These are phyloP conservation scores for Nepenthes alata DNA, from an alignment of 179 eudicot genomes.

Conservation along the genomic window DNA sequence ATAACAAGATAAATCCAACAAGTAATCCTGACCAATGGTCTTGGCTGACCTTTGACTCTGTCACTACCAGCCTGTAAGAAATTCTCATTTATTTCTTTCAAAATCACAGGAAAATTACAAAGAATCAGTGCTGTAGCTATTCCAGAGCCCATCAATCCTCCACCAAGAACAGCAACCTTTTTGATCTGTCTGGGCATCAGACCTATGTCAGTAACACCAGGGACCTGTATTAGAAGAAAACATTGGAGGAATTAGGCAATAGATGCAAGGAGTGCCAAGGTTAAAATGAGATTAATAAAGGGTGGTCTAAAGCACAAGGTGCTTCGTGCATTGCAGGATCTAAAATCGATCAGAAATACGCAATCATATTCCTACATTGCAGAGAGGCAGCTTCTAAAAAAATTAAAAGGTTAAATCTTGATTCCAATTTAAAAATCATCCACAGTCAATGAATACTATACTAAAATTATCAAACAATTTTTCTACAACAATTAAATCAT, in stretches of 20 bases:
- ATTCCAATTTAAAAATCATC: too few relatives aligned
- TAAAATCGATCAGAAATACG: too few relatives aligned
- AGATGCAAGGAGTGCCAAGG: background rate
- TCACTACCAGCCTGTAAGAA: slow-evolving; percentile 59
- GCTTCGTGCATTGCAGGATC: too few relatives aligned
- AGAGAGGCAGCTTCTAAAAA: too few relatives aligned
- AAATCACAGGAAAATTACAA: slow-evolving; percentile 53
- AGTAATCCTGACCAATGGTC: background rate
- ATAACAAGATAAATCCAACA: background rate
- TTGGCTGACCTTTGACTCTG: slow-evolving; percentile 63
- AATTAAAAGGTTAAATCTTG: too few relatives aligned
- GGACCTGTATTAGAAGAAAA: slow-evolving; percentile 39
- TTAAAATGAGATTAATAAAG: background rate
- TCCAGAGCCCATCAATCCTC: slow-evolving; percentile 98
- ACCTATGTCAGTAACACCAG: slow-evolving; percentile 75
- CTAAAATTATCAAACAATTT: too few relatives aligned
- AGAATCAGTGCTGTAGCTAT: slow-evolving; percentile 88
- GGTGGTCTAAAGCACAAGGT: too few relatives aligned
- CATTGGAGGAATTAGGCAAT: background rate
- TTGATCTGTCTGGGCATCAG: slow-evolving; percentile 57
- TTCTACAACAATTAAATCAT: too few relatives aligned
- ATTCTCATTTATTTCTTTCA: slow-evolving; percentile 88
- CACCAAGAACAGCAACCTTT: slow-evolving; percentile 88
- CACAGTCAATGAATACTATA: too few relatives aligned
- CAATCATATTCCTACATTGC: background rate